Evolutionary conservation across 306 rosid species (phyloP), one percentile per base, ranked within the genome.

Genomic region (Glycine tomentella): DNA sequence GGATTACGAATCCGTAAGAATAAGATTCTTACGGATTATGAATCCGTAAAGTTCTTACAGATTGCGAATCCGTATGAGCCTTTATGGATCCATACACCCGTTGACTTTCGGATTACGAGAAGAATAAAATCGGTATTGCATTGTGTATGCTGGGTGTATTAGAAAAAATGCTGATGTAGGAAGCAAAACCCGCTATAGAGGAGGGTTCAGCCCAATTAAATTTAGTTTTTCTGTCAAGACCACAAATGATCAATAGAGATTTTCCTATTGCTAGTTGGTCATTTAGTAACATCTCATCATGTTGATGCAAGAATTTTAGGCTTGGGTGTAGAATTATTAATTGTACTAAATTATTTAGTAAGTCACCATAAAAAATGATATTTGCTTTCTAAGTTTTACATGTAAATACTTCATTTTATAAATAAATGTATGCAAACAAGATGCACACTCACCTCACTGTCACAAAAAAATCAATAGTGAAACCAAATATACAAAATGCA

Each of bases 141-240:
- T n/a, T n/a, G n/a, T n/a, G n/a, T n/a, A n/a, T n/a, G n/a, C n/a
- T n/a, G n/a, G n/a, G n/a, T n/a, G n/a, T n/a, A n/a, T n/a, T n/a
- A n/a, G n/a, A n/a, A n/a, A n/a, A n/a, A n/a, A n/a, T n/a, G n/a
- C n/a, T n/a, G n/a, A n/a, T n/a, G n/a, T n/a, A n/a, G n/a, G n/a
- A n/a, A n/a, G n/a, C n/a, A n/a, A n/a, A n/a, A n/a, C n/a, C n/a
- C n/a, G n/a, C n/a, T n/a, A n/a, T n/a, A n/a, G n/a, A n/a, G n/a
- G n/a, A n/a, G n/a, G n/a, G n/a, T 75, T 3, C 5, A 31, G 33
- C 69, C 70, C 80, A 75, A 75, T 45, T 17, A 31, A 58, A 13
- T 16, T 7, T 2, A 36, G 6, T 38, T 38, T 38, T 0, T 48
- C 17, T 67, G 53, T 68, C 53, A 44, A 44, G 52, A 45, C 36